Percentiles rank a stretch among this genome's conserved stretches.
Evolutionary conservation across 2,329 filamentous ascomycete species (phyloP).

Genomic region (Aspergillus uvarum): DNA sequence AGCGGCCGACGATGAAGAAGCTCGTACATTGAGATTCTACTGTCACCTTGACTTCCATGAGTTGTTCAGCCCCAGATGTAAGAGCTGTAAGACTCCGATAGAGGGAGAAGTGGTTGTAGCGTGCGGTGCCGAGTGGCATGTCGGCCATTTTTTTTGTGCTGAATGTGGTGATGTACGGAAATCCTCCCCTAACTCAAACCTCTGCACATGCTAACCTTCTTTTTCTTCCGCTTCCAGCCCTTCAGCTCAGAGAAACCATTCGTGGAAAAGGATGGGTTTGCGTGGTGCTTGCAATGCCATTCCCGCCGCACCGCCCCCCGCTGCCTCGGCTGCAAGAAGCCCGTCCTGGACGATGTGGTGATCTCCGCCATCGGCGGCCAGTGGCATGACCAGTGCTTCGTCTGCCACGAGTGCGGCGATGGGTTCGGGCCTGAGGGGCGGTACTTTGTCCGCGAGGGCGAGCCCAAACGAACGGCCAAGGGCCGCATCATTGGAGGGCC

Average conservation of each 20-base stretch:
- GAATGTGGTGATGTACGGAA: conserved; percentile 78
- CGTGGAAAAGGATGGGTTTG: conserved; percentile 95
- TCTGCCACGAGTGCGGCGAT: conserved; percentile 67
- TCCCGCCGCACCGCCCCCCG: conserved; percentile 87
- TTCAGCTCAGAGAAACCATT: conserved; percentile 70
- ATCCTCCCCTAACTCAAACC: too few relatives aligned
- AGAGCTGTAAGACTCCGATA: conserved; percentile 94
- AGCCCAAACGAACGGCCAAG: conserved; percentile 45
- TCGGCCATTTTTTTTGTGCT: conserved; percentile 97
- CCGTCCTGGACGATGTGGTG: conserved; percentile 86
- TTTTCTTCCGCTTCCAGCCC: conserved; percentile 39
- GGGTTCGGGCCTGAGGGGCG: conserved; percentile 60
- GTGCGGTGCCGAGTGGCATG: conserved; percentile 93
- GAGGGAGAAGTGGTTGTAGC: conserved; percentile 92
- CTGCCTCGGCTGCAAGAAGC: conserved; percentile 78
- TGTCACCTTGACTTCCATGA: conserved; percentile 99
- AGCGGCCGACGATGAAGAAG: conserved; percentile 61
- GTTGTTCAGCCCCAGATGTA: conserved; percentile 85
- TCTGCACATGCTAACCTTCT: conserved; percentile 16
- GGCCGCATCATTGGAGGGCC: conserved; percentile 49
- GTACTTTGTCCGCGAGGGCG: conserved; percentile 62
- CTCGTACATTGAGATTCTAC: conserved; percentile 75
- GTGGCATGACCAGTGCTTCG: conserved; percentile 93
- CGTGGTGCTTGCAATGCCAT: conserved; percentile 93
- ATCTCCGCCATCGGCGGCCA: conserved; percentile 84